Evolutionary conservation across 352 stramenopile genomes (phyloP), one percentile per base, ranked within the genome.

Genomic region (Globisporangium cystogenes): DNA sequence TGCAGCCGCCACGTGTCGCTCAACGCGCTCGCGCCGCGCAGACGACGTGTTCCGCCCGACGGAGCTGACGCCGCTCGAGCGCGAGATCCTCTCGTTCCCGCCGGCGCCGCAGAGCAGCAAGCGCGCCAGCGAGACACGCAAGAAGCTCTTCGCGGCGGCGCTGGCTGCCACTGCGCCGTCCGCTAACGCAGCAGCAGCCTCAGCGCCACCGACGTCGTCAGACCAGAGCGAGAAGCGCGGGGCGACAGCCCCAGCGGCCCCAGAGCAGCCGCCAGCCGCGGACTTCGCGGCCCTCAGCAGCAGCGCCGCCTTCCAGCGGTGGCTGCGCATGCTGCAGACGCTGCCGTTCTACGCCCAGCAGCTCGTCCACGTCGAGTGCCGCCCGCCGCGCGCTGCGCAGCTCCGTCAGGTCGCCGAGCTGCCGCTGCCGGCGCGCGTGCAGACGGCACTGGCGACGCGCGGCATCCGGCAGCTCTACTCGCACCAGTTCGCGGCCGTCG

Each of bases 401-500:
- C 83, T 68, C 57, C 48, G 67, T 3, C 55, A 65, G 4, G 52
- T 89, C 3, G 27, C 60, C 1, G 53, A 68, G 18, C 53, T 90
- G 16, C 24, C 59, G 3, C 48, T 96, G 23, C 68, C 69, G 0
- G 41, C 55, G 14, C 52, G 46, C 44, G 62, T 95, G 18, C 51
- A 53, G 8, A 48, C 53, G 3, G 69, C 77, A 18, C 60, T 97
- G 18, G 37, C 64, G 0, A 65, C 68, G 23, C 61, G 60, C 49
- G 82, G 76, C 47, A 80, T 95, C 48, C 46, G 46, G 21, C 70
- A 81, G 49, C 71, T 99, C 33, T 99, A 98, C 55, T 79, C 74
- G 41, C 96, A 99, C 68, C 96, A 95, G 55, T 83, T 81, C 47
- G 67, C 74, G 1, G 70, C 79, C 15, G 98, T 99, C 63, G 67